Percentiles rank a stretch among this genome's conserved stretches.
phyloP scores from a whole-genome alignment of 441 rosid genomes.

The Brassica balearica region DNA sequence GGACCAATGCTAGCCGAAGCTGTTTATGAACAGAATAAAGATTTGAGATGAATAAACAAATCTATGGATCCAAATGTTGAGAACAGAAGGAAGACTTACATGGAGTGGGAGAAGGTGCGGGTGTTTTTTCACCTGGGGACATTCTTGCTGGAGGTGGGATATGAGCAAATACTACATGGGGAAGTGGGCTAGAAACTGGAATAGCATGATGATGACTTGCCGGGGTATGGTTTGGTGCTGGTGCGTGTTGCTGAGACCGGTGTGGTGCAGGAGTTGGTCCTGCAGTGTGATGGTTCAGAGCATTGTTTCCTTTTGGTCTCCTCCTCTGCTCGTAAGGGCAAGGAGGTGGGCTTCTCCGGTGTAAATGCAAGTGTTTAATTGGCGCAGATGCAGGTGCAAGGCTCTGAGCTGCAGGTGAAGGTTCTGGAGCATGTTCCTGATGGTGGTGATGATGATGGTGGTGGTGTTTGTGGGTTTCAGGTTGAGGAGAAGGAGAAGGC shows the following conservation, averaged over 20 bases:
- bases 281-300: constrained; percentile 37
- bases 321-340: constrained; percentile 42
- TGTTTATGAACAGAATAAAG: constrained; percentile 6
- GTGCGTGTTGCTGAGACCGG: constrained; percentile 35
- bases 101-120: constrained; percentile 60
- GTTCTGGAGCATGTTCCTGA: constrained; percentile 61
- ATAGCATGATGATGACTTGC: constrained; percentile 35
- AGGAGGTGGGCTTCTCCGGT: constrained; percentile 36
- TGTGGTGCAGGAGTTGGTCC: constrained; percentile 39
- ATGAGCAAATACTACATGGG: constrained; percentile 64
- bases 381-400: constrained; percentile 49
- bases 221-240: constrained; percentile 44
- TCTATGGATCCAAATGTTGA: not conserved
- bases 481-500: constrained; percentile 65
- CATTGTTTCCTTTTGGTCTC: constrained; percentile 35
- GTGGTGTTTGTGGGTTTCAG: constrained; percentile 43
- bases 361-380: constrained; percentile 40
- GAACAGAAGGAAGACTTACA: constrained; percentile 55
- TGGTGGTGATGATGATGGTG: constrained; percentile 50
- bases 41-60: constrained; percentile 23
- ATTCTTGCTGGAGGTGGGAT: constrained; percentile 59
- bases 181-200: constrained; percentile 70
- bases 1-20: constrained; percentile 44
- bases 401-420: constrained; percentile 43
- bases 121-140: constrained; percentile 43